phyloP scores from a whole-genome alignment of 257 asterid genomes.

The Solanum bukasovii region DNA sequence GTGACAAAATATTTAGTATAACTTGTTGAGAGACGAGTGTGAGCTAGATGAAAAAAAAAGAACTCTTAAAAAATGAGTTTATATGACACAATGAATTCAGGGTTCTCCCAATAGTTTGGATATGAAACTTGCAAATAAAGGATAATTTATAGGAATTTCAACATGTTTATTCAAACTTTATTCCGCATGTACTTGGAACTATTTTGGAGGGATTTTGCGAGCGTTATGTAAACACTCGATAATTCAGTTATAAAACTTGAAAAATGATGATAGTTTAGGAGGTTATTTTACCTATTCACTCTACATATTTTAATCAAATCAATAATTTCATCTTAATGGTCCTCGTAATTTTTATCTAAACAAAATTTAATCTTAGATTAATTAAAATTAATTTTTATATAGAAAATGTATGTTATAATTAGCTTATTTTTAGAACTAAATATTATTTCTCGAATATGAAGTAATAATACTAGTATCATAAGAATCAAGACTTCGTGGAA shows the following conservation, averaged over 20 bases:
- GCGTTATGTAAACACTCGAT: neutral
- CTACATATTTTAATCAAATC: no score
- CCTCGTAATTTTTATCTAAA: no score
- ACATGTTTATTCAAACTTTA: no score
- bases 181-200: neutral
- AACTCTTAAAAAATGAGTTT: no score
- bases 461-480: neutral
- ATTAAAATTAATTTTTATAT: no score
- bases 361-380: neutral
- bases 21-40: neutral
- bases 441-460: neutral
- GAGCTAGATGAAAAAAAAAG: no score
- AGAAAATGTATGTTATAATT: neutral
- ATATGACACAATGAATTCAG: neutral
- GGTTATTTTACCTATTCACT: neutral
- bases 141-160: neutral
- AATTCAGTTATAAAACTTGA: no score
- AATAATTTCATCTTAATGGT: no score
- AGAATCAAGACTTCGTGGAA: neutral
- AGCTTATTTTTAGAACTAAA: neutral
- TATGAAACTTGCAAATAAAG: neutral
- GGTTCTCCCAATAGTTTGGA: neutral
- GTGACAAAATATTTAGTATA: neutral
- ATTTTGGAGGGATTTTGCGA: neutral
- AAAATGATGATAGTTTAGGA: neutral